Percentiles rank a stretch among this genome's conserved stretches.
These are phyloP conservation scores for Xylaria sp. DNA, from an alignment of 2,329 filamentous ascomycete species.

Conservation along the genomic window DNA sequence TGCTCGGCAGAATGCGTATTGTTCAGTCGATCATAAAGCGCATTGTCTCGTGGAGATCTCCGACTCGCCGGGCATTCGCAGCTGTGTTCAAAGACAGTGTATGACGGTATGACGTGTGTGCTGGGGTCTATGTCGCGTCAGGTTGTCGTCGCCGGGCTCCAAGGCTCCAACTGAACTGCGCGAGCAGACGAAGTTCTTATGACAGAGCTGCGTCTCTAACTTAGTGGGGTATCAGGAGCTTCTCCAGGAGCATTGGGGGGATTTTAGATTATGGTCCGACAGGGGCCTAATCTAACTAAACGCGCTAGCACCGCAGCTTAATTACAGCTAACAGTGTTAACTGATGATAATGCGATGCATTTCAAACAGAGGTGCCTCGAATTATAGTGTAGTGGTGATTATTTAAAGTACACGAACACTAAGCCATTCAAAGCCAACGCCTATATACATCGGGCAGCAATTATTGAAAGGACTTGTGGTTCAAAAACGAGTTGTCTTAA, in stretches of 20 bases:
- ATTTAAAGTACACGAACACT: no score
- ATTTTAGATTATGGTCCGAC: conserved; percentile 14
- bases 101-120: no score
- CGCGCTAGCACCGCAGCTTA: conserved; percentile 29
- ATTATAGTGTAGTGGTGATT: not conserved
- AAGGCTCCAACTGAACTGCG: conserved; percentile 3
- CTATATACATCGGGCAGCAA: not conserved
- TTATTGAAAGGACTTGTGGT: not conserved
- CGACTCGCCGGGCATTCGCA: conserved; percentile 21
- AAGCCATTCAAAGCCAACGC: no score
- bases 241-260: conserved; percentile 5
- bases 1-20: conserved; percentile 40
- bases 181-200: not conserved
- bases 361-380: not conserved
- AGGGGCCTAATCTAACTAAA: conserved; percentile 15
- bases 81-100: not conserved
- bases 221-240: not conserved
- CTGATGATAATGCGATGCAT: no score
- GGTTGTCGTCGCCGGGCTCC: conserved; percentile 18
- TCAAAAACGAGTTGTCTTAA: not conserved
- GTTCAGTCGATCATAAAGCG: conserved; percentile 39
- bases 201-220: not conserved
- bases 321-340: conserved; percentile 12
- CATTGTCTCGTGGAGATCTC: conserved; percentile 36
- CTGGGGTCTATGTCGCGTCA: conserved; percentile 6